Conservation (phyloP, 2,329 filamentous ascomycete species). For the Ceratocystis albifundus region DNA sequence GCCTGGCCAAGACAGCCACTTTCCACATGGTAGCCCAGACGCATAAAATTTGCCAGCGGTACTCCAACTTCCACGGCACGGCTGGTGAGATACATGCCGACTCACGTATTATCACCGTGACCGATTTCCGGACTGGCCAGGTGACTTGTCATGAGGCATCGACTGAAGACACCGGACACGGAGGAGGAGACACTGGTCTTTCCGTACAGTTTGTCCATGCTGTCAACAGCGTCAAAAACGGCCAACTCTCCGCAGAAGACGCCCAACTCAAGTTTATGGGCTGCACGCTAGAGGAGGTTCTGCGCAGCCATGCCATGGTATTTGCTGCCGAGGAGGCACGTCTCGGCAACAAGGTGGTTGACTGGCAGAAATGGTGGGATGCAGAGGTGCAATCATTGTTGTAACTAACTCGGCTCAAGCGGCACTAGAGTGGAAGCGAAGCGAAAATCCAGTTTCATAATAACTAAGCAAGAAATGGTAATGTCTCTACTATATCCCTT, state of each 20-base stretch:
- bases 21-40: slow-evolving; percentile 95
- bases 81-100: slow-evolving; percentile 80
- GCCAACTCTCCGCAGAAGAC: slow-evolving; percentile 50
- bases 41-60: slow-evolving; percentile 72
- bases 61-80: slow-evolving; percentile 76
- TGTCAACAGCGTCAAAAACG: slow-evolving; percentile 65
- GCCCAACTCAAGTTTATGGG: slow-evolving; percentile 70
- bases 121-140: slow-evolving; percentile 40
- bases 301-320: slow-evolving; percentile 84
- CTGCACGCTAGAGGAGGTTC: slow-evolving; percentile 71
- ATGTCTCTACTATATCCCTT: not conserved
- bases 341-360: slow-evolving; percentile 53
- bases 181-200: slow-evolving; percentile 44
- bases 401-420: not conserved
- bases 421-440: not conserved
- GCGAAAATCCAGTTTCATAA: not conserved
- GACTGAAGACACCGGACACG: slow-evolving; percentile 32
- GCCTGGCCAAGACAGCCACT: slow-evolving; percentile 68
- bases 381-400: slow-evolving; percentile 28
- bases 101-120: slow-evolving; percentile 45
- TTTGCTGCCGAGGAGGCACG: slow-evolving; percentile 90
- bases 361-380: slow-evolving; percentile 69
- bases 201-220: slow-evolving; percentile 73
- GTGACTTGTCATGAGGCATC: slow-evolving; percentile 33
- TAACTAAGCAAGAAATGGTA: not conserved